These are phyloP conservation scores for Arachis hypogaea DNA, from an alignment of 306 rosid species.

Conservation along the genomic window DNA sequence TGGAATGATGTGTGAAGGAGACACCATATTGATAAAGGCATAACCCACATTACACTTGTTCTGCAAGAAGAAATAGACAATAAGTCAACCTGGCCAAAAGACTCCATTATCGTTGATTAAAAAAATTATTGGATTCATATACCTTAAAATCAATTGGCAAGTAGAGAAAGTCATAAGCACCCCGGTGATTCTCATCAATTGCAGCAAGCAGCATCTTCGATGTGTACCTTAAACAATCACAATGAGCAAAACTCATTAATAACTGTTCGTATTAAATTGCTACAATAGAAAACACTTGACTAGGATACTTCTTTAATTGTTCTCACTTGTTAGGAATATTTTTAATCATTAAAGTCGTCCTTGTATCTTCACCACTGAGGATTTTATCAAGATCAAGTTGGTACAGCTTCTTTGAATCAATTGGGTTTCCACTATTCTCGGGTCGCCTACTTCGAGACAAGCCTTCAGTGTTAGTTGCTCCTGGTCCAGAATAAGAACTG, in stretches of 20 bases:
- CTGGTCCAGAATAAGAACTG: slow-evolving; percentile 67
- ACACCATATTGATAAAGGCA: slow-evolving; percentile 96
- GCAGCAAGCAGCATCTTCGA: slow-evolving; percentile 93
- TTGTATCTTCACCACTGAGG: slow-evolving; percentile 72
- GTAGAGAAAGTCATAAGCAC: slow-evolving; percentile 87
- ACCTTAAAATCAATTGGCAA: slow-evolving; percentile 96
- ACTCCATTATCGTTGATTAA: slow-evolving; percentile 4
- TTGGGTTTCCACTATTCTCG: slow-evolving; percentile 65
- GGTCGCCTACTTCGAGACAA: slow-evolving; percentile 66
- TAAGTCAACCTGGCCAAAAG: slow-evolving; percentile 15
- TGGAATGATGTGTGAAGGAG: slow-evolving; percentile 78
- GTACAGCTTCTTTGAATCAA: slow-evolving; percentile 81
- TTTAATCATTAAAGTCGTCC: slow-evolving; percentile 96
- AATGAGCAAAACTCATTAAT: slow-evolving; percentile 28
- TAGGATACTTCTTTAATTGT: slow-evolving; percentile 16
- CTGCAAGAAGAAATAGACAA: slow-evolving; percentile 53
- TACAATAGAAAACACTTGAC: slow-evolving; percentile 9
- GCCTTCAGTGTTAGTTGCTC: slow-evolving; percentile 54
- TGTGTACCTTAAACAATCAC: slow-evolving; percentile 67
- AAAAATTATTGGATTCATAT: slow-evolving; percentile 32
- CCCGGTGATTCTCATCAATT: slow-evolving; percentile 83
- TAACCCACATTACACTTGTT: slow-evolving; percentile 97
- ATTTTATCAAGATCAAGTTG: slow-evolving; percentile 94
- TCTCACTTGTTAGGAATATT: slow-evolving; percentile 95
- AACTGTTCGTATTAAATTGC: slow-evolving; percentile 18